Conservation (phyloP, 108 stramenopile species). For the Cyclotella sp. region DNA sequence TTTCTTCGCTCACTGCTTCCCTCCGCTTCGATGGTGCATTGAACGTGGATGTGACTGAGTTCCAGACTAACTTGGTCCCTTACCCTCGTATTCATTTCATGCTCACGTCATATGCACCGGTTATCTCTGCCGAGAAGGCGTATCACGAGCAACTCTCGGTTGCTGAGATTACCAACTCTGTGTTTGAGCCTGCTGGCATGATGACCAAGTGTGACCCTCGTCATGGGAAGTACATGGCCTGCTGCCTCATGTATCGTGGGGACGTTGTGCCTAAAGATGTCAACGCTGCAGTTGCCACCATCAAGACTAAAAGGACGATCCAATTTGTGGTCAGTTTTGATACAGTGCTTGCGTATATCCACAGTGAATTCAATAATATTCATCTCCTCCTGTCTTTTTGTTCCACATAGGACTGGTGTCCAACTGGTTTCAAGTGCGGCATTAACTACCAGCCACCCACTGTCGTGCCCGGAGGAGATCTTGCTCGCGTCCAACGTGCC, state of each 20-base stretch:
- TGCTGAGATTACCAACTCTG: conserved; percentile 94
- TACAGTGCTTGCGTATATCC: too few species aligned
- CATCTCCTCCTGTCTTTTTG: neutral
- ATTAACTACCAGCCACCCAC: conserved; percentile 99
- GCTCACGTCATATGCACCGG: conserved; percentile 94
- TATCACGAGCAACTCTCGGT: conserved; percentile 94
- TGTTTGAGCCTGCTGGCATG: conserved; percentile 93
- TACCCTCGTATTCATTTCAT: conserved; percentile 97
- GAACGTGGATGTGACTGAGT: conserved; percentile 96
- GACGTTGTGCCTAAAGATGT: conserved; percentile 96
- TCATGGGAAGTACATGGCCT: conserved; percentile 99
- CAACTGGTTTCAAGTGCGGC: conserved; percentile 98
- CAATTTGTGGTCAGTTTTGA: conserved; percentile 77
- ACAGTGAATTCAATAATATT: too few species aligned
- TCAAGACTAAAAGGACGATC: conserved; percentile 96
- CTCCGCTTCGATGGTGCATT: conserved; percentile 96
- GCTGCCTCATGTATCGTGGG: conserved; percentile 97
- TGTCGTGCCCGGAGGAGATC: conserved; percentile 94
- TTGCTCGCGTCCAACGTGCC: conserved; percentile 96
- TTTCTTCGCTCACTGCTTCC: conserved; percentile 92
- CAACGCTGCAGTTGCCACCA: conserved; percentile 91
- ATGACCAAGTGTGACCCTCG: conserved; percentile 98
- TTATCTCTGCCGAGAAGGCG: conserved; percentile 92
- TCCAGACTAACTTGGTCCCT: conserved; percentile 97
- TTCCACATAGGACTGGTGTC: conserved; percentile 82